A percentile compares a stretch with the other conserved stretches of the same genome.
phyloP scores from a whole-genome alignment of 345 rosid genomes.

The Noccaea caerulescens region DNA sequence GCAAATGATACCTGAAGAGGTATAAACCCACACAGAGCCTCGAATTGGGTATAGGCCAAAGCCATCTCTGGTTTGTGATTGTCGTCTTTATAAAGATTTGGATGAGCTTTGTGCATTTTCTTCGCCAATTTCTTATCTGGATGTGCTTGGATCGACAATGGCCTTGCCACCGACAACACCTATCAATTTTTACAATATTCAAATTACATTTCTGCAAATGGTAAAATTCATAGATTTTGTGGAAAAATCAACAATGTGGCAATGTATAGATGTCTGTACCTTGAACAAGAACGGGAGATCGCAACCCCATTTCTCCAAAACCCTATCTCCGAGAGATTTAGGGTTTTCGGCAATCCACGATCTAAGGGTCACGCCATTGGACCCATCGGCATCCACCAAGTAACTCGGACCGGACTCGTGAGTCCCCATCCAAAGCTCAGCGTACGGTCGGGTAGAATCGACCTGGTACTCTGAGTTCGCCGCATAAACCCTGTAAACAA shows the following conservation, averaged over 20 bases:
- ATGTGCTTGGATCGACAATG: slow-evolving; percentile 96
- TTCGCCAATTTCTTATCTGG: slow-evolving; percentile 86
- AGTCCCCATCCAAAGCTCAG: slow-evolving; percentile 77
- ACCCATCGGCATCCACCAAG: slow-evolving; percentile 48
- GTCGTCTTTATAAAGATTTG: slow-evolving; percentile 78
- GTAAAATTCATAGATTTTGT: neutral
- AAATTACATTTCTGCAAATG: slow-evolving; percentile 12
- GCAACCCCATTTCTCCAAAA: slow-evolving; percentile 84
- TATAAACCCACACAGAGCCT: slow-evolving; percentile 91
- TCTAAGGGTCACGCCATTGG: slow-evolving; percentile 61
- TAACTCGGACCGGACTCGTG: slow-evolving; percentile 88
- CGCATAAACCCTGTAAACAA: slow-evolving; percentile 64
- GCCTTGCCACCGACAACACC: slow-evolving; percentile 93
- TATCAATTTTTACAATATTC: slow-evolving; percentile 25
- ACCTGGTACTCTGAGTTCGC: slow-evolving; percentile 58
- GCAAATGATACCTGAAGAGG: slow-evolving; percentile 58
- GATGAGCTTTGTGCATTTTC: slow-evolving; percentile 72
- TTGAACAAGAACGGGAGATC: slow-evolving; percentile 98
- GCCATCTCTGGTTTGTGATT: slow-evolving; percentile 99
- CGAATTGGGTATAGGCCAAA: slow-evolving; percentile 86
- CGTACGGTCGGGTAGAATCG: slow-evolving; percentile 62
- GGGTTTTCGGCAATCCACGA: slow-evolving; percentile 78
- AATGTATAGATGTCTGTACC: slow-evolving; percentile 49
- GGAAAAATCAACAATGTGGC: slow-evolving; percentile 8
- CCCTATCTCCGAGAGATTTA: slow-evolving; percentile 70